A percentile compares a stretch with the other conserved stretches of the same genome.
phyloP scores from a whole-genome alignment of 345 rosid species.

The Gossypium sturtianum region DNA sequence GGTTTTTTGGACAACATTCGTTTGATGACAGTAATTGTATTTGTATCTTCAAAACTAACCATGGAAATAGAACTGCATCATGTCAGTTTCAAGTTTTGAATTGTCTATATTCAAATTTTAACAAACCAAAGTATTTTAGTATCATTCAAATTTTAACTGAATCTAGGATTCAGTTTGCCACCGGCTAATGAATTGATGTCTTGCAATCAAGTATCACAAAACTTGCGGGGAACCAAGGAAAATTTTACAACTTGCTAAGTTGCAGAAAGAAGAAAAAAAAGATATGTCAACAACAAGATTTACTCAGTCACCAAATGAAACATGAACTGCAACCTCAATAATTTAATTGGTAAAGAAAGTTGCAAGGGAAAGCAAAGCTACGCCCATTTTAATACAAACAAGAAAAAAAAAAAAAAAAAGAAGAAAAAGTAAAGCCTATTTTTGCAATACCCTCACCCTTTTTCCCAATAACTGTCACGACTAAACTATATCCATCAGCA shows the following conservation, averaged over 20 bases:
- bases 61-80: neutral
- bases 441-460: constrained; percentile 2
- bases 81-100: neutral
- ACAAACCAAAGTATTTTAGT: neutral
- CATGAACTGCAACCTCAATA: neutral
- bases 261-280: neutral
- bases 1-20: neutral
- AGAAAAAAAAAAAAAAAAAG: neutral
- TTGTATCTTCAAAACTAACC: neutral
- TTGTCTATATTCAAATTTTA: neutral
- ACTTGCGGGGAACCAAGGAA: neutral
- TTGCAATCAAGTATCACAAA: neutral
- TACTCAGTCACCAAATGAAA: neutral
- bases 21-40: neutral
- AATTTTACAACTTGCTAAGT: neutral
- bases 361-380: neutral
- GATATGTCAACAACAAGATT: neutral
- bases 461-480: constrained; percentile 5
- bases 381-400: neutral
- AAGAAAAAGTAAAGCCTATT: neutral
- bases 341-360: neutral
- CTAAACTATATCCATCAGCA: constrained; percentile 12
- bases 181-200: neutral
- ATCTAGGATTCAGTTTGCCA: neutral
- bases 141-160: neutral